Evolutionary conservation across 805 yeast genomes (phyloP), one percentile per base, ranked within the genome.

Genomic region (Hanseniaspora nectarophila): DNA sequence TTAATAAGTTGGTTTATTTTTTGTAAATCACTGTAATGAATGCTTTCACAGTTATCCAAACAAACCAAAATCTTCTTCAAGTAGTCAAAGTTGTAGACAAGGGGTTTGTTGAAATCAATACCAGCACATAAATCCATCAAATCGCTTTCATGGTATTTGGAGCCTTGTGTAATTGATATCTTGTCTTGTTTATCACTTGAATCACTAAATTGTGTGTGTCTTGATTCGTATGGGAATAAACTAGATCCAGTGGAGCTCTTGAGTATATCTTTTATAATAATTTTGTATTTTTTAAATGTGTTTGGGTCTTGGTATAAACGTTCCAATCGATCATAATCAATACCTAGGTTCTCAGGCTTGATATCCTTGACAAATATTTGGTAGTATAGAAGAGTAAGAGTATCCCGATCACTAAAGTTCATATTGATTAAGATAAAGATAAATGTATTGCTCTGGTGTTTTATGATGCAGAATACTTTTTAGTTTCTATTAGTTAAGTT

Each of bases 371-470:
- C 42, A 40, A 40, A 47, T 1, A 47, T 39, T 13, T 47, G 45
- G 7, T 40, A 24, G 20, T 47, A 47, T 10, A 47, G 13, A 31
- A 33, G 9, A 9, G 40, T 24, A 21, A 47, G 18, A 6, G 4
- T 40, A n/a, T 47, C 51, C 40, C 51, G 39, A 15, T 48, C 52
- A 23, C 24, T 40, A 20, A 48, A 48, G 26, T 40, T 48, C 52
- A 48, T 48, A 4, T 18, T 38, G 24, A 5, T n/a, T n/a, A n/a
- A n/a, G n/a, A n/a, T n/a, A n/a, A n/a, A n/a, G n/a, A n/a, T n/a
- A n/a, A n/a, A n/a, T n/a, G n/a, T n/a, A n/a, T n/a, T n/a, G n/a
- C n/a, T n/a, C n/a, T n/a, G 8, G 31, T 28, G 31, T 28, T 28
- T 28, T 3, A n/a, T n/a, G n/a, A n/a, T n/a, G n/a, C n/a, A n/a